These are phyloP conservation scores for Adansonia rubrostipa DNA, from an alignment of 441 rosid species.

Conservation along the genomic window DNA sequence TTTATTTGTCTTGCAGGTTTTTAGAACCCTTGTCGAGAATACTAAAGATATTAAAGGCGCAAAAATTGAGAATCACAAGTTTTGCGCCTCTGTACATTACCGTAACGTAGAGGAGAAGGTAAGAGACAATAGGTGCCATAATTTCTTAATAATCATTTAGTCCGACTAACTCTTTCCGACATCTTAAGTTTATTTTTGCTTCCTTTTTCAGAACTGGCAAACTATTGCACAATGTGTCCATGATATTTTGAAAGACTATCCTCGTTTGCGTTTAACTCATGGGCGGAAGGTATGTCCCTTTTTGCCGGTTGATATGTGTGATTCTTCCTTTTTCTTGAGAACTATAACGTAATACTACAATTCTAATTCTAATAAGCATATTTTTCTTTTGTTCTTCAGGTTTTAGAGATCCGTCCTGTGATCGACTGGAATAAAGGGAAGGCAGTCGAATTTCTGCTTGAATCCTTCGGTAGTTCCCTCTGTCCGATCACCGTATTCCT, in stretches of 20 bases:
- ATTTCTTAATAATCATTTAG: neutral
- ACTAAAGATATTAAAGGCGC: slow-evolving; percentile 77
- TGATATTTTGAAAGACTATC: slow-evolving; percentile 74
- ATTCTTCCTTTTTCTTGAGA: neutral
- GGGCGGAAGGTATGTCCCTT: slow-evolving; percentile 80
- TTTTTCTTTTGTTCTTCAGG: slow-evolving; percentile 44
- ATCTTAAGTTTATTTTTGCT: slow-evolving; percentile 20
- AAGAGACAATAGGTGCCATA: neutral
- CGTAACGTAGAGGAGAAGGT: slow-evolving; percentile 97
- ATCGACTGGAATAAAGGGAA: slow-evolving; percentile 96
- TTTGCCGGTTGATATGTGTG: neutral
- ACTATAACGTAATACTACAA: neutral
- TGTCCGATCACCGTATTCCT: neutral
- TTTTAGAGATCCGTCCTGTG: slow-evolving; percentile 92
- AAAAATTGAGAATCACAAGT: slow-evolving; percentile 93
- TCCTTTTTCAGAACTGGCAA: slow-evolving; percentile 71
- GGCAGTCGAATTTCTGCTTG: slow-evolving; percentile 86
- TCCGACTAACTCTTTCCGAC: neutral
- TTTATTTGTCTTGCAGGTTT: slow-evolving; percentile 51
- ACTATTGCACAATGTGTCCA: slow-evolving; percentile 81
- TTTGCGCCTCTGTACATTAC: slow-evolving; percentile 92
- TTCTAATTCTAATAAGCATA: neutral
- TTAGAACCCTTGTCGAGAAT: slow-evolving; percentile 73
- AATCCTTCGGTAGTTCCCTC: slow-evolving; percentile 67
- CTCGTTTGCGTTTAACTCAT: slow-evolving; percentile 83